Conservation (phyloP, 73 alveolate species). For the Tetrahymena borealis region DNA sequence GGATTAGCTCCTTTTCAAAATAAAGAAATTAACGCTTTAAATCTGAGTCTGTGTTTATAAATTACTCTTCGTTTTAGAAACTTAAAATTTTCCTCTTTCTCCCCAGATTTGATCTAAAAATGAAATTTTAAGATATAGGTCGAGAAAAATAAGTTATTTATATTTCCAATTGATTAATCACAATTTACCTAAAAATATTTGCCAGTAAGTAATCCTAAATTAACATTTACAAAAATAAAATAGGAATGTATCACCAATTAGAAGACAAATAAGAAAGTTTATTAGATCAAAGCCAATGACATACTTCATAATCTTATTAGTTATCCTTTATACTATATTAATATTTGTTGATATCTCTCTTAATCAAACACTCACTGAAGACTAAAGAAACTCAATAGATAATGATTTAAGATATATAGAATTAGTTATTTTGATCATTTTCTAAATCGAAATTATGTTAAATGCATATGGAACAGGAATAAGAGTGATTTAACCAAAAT, state of each 20-base stretch:
- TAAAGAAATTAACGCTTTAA: too few species aligned
- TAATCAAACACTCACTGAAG: background rate
- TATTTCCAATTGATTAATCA: too few species aligned
- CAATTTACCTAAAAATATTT: too few species aligned
- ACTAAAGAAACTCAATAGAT: background rate
- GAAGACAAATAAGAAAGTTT: background rate
- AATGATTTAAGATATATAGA: background rate
- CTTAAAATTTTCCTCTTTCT: too few species aligned
- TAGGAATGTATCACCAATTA: background rate
- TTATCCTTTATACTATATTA: background rate
- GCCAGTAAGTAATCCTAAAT: background rate
- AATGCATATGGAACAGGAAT: background rate
- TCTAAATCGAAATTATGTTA: background rate
- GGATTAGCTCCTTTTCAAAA: too few species aligned
- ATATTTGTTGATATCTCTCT: background rate
- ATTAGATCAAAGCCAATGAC: background rate
- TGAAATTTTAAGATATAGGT: too few species aligned
- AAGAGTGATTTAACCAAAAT: background rate
- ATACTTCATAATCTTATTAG: background rate
- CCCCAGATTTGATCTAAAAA: too few species aligned
- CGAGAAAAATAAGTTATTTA: too few species aligned
- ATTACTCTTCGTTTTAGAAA: too few species aligned
- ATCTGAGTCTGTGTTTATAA: too few species aligned
- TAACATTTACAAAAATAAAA: background rate
- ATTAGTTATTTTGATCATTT: background rate